Conservation (phyloP, 345 rosid species). For the Cardiospermum halicacabum region DNA sequence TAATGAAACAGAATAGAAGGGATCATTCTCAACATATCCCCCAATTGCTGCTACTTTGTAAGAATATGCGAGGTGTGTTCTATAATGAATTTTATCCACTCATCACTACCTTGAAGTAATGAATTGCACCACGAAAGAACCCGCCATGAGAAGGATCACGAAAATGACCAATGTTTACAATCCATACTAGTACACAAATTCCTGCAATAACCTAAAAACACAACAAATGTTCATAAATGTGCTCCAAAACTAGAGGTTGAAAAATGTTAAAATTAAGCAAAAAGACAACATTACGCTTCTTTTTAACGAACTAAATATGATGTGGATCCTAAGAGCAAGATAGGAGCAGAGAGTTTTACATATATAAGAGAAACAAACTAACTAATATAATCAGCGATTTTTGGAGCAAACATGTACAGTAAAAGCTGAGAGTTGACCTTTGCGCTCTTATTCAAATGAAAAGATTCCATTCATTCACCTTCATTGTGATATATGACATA, state of each 20-base stretch:
- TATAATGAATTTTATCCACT: neutral
- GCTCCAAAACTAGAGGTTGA: neutral
- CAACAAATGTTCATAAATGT: conserved; percentile 8
- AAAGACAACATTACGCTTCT: neutral
- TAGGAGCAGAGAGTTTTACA: too few species aligned
- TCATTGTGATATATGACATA: neutral
- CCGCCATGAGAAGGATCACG: conserved; percentile 98
- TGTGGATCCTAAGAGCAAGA: neutral
- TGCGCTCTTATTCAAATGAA: neutral
- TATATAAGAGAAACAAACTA: neutral
- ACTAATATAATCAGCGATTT: neutral
- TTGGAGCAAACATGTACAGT: neutral
- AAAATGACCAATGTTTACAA: conserved; percentile 96
- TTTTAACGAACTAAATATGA: conserved; percentile 1
- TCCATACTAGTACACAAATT: conserved; percentile 92
- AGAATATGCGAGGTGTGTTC: neutral
- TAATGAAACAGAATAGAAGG: neutral
- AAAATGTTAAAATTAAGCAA: neutral
- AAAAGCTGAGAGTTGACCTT: neutral
- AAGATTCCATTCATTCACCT: neutral
- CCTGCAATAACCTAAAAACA: conserved; percentile 89
- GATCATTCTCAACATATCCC: neutral
- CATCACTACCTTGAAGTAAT: conserved; percentile 82
- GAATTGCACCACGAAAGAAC: conserved; percentile 90
- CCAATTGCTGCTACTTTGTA: neutral